These are phyloP conservation scores for Colletotrichum navitas DNA, from an alignment of 2,329 filamentous ascomycete species.

Conservation along the genomic window DNA sequence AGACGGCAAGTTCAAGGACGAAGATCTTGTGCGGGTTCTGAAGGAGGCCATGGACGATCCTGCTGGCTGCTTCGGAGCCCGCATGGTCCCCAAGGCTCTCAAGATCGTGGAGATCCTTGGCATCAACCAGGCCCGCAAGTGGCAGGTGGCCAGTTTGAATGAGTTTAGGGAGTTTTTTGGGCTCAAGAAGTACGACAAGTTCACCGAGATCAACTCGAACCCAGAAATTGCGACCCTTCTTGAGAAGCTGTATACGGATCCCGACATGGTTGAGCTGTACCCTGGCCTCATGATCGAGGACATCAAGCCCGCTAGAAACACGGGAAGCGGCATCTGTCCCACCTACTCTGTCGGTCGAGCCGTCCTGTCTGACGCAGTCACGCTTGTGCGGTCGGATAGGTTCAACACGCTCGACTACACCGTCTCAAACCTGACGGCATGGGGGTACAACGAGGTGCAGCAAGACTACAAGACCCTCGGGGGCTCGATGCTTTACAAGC, in stretches of 20 bases:
- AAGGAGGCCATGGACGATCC: conserved; percentile 71
- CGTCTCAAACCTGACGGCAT: conserved; percentile 56
- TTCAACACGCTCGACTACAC: conserved; percentile 68
- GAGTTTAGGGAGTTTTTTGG: conserved; percentile 75
- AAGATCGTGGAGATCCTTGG: conserved; percentile 73
- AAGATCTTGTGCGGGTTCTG: conserved; percentile 69
- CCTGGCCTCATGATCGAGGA: conserved; percentile 75
- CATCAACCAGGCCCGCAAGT: conserved; percentile 71
- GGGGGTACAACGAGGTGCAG: conserved; percentile 58
- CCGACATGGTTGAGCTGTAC: conserved; percentile 77
- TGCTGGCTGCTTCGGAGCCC: conserved; percentile 70
- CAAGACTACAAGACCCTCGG: conserved; percentile 54
- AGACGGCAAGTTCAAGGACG: conserved; percentile 68
- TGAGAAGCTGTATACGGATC: conserved; percentile 71
- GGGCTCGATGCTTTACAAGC: conserved; percentile 60
- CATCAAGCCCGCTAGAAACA: conserved; percentile 62
- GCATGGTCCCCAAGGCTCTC: conserved; percentile 69
- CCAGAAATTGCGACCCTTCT: conserved; percentile 67
- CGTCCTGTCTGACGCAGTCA: conserved; percentile 70
- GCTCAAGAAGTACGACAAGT: conserved; percentile 67
- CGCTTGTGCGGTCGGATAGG: conserved; percentile 69
- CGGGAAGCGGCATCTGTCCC: conserved; percentile 65
- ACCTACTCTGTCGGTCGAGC: conserved; percentile 67
- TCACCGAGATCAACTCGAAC: conserved; percentile 70
- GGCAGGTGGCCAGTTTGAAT: conserved; percentile 72